A percentile compares a stretch with the other conserved stretches of the same genome.
These are phyloP conservation scores for Byssochlamys sp. DNA, from an alignment of 2,329 filamentous ascomycete genomes.

Conservation along the genomic window DNA sequence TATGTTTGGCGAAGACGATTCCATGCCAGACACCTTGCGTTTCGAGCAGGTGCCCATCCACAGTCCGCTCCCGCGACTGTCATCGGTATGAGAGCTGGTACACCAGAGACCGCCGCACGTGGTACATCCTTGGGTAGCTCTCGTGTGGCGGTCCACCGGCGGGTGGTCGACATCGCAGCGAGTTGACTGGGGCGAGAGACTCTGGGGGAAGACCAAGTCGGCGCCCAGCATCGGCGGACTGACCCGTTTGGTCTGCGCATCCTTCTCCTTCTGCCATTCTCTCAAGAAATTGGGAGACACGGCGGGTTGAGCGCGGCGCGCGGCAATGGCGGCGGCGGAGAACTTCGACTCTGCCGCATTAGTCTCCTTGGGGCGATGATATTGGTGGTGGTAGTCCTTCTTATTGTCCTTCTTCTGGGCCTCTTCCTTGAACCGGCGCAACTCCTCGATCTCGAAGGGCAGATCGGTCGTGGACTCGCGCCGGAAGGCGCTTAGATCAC, in stretches of 20 bases:
- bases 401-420: slow-evolving; percentile 39
- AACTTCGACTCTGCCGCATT: slow-evolving; percentile 22
- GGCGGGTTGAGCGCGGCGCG: slow-evolving; percentile 10
- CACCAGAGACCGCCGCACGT: slow-evolving; percentile 61
- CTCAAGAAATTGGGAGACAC: slow-evolving; percentile 4
- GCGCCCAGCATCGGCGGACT: slow-evolving; percentile 79
- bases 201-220: slow-evolving; percentile 71
- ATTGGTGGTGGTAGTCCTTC: background rate
- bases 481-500: slow-evolving; percentile 24
- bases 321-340: slow-evolving; percentile 21
- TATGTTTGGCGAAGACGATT: slow-evolving; percentile 8
- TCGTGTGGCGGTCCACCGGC: slow-evolving; percentile 43
- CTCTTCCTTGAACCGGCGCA: slow-evolving; percentile 67
- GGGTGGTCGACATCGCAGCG: slow-evolving; percentile 69
- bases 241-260: slow-evolving; percentile 48
- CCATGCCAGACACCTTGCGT: slow-evolving; percentile 7
- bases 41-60: slow-evolving; percentile 35
- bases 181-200: slow-evolving; percentile 72
- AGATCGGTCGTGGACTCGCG: slow-evolving; percentile 39
- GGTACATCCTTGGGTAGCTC: slow-evolving; percentile 41
- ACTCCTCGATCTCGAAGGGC: slow-evolving; percentile 67
- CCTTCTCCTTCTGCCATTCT: slow-evolving; percentile 13
- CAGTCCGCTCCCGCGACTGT: slow-evolving; percentile 28
- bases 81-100: slow-evolving; percentile 51
- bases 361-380: slow-evolving; percentile 19